Evolutionary conservation across 805 yeast species (phyloP), one percentile per base, ranked within the genome.

Genomic region (Saccharomycopsis amapae): DNA sequence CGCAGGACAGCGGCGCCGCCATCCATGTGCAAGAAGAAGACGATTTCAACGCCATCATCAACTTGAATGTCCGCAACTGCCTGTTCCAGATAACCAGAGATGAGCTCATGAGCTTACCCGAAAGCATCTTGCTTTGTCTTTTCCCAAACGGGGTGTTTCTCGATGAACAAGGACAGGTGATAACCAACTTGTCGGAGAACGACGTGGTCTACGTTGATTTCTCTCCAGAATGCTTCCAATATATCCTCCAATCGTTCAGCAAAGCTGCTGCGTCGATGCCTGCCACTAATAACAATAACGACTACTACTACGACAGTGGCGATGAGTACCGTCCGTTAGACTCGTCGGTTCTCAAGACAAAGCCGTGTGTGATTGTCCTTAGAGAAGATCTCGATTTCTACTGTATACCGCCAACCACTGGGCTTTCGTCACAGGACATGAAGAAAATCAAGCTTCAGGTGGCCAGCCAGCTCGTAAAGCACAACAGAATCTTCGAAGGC

Each of bases 341-440:
- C 50, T 75, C 81, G 15, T 79, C 77, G 38, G 77, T 88, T 3
- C 67, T 89, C 51, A 79, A 76, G 53, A 79, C 78, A 50, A 84
- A 86, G 54, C 98, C 97, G 0, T 82, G 96, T 1, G 81, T 93
- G 37, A 87, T 93, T 46, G 96, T 90, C 3, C 69, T 93, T 45
- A 72, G 97, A 52, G 98, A 93, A 62, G 98, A 93, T 63, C 71
- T 93, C 54, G 98, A 93, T 60, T 93, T 77, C 64, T 93, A 89
- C 62, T 85, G 94, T 52, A 80, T 93, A 15, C 94, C 96, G 2
- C 89, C 86, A 36, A 64, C 66, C 34, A 62, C 72, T 1, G 81
- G 83, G 1, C 64, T 79, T 32, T 62, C 68, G 40, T 66, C 67
- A 19, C 79, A 76, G 22, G 76, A 79, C 36, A 79, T 88, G 73